A percentile compares a stretch with the other conserved stretches of the same genome.
phyloP scores from a whole-genome alignment of 2,329 filamentous ascomycete genomes.

The Talaromyces sp. region DNA sequence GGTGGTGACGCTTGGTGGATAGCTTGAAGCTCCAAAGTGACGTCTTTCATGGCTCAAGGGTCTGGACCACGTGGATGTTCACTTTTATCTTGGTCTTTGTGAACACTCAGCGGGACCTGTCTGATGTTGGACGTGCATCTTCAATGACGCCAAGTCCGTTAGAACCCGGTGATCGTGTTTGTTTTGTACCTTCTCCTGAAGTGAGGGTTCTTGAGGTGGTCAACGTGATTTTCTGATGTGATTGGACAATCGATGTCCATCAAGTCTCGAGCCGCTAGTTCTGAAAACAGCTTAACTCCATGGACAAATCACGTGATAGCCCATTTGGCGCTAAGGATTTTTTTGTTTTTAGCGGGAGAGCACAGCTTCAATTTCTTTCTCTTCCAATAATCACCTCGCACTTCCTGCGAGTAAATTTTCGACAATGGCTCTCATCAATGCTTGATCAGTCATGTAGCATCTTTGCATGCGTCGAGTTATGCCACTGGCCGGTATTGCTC shows the following conservation, averaged over 20 bases:
- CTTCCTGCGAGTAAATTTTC: not conserved
- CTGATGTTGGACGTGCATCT: not conserved
- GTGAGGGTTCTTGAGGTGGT: not conserved
- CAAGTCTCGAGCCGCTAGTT: not conserved
- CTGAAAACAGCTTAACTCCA: not conserved
- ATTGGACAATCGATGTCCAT: not conserved
- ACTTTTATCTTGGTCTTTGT: not conserved
- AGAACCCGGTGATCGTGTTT: not conserved
- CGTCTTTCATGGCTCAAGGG: not conserved
- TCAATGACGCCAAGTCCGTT: not conserved
- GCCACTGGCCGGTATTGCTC: not conserved
- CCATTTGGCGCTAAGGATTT: slow-evolving; percentile 4
- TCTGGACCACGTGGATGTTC: not conserved
- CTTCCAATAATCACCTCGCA: not conserved
- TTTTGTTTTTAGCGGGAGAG: slow-evolving; percentile 15
- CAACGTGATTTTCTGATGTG: not conserved
- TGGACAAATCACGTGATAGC: not conserved
- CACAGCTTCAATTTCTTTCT: slow-evolving; percentile 9
- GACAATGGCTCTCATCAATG: not conserved
- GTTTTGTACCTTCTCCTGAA: not conserved
- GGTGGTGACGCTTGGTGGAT: not conserved
- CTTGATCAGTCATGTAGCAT: not conserved
- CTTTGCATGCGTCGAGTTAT: not conserved
- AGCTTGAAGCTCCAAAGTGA: not conserved
- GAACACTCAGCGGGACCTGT: not conserved